A percentile compares a stretch with the other conserved stretches of the same genome.
phyloP scores from a whole-genome alignment of 73 alveolate genomes.

The Tetrahymena thermophila region DNA sequence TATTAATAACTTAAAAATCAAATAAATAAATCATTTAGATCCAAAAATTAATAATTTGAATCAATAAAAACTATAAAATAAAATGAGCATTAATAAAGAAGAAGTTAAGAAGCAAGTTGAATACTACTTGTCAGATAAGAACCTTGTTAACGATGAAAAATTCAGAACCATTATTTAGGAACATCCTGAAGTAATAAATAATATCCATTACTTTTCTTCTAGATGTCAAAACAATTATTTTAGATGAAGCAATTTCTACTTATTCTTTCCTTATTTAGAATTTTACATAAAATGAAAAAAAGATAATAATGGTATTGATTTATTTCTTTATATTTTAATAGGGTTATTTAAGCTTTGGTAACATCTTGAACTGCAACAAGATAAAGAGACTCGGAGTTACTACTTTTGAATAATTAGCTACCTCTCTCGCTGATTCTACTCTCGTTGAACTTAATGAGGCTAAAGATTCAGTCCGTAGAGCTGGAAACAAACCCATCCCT shows the following conservation, averaged over 20 bases:
- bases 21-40: neutral
- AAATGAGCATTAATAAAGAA: neutral
- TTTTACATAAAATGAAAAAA: slow-evolving; percentile 25
- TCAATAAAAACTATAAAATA: neutral
- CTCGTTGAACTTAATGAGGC: slow-evolving; percentile 59
- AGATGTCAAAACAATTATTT: neutral
- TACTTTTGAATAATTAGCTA: slow-evolving; percentile 52
- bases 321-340: neutral
- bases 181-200: slow-evolving; percentile 20
- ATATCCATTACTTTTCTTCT: neutral
- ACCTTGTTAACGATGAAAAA: slow-evolving; percentile 65
- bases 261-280: neutral
- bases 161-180: slow-evolving; percentile 65
- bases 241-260: neutral
- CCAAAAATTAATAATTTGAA: neutral
- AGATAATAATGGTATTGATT: neutral
- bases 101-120: slow-evolving; percentile 62
- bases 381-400: slow-evolving; percentile 58
- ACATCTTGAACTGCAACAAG: slow-evolving; percentile 81
- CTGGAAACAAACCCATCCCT: slow-evolving; percentile 51
- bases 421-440: slow-evolving; percentile 32
- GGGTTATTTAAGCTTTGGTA: slow-evolving; percentile 66
- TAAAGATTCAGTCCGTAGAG: slow-evolving; percentile 54
- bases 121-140: slow-evolving; percentile 83
- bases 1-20: neutral